Evolutionary conservation across 2,329 filamentous ascomycete genomes (phyloP).

Genomic region (Stemphylium lycopersici): DNA sequence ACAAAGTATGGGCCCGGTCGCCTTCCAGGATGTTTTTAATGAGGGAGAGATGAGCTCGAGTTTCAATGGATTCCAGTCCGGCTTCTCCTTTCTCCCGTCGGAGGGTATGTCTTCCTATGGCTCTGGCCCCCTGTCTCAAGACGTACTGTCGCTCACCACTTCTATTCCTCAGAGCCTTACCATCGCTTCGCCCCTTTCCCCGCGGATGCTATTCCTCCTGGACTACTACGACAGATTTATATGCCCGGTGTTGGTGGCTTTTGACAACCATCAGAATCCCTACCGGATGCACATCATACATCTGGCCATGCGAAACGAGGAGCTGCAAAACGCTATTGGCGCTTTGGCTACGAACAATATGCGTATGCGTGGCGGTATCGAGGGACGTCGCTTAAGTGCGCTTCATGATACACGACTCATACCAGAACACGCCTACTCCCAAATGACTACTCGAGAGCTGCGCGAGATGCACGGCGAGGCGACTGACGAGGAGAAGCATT

Average conservation of each 20-base stretch:
- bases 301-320: constrained; percentile 77
- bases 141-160: constrained; percentile 49
- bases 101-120: constrained; percentile 51
- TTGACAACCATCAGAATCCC: constrained; percentile 82
- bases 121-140: constrained; percentile 46
- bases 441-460: constrained; percentile 46
- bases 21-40: constrained; percentile 47
- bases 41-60: constrained; percentile 49
- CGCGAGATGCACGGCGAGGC: constrained; percentile 60
- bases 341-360: constrained; percentile 88
- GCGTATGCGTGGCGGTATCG: constrained; percentile 78
- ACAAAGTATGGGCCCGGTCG: constrained; percentile 44
- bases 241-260: constrained; percentile 88
- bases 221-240: constrained; percentile 94
- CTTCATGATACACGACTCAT: constrained; percentile 40
- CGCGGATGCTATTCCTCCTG: constrained; percentile 85
- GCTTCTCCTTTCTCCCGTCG: constrained; percentile 49
- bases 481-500: constrained; percentile 77
- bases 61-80: constrained; percentile 46
- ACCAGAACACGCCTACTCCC: constrained; percentile 47
- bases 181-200: constrained; percentile 66
- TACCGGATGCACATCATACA: constrained; percentile 83
- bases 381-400: constrained; percentile 43
- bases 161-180: constrained; percentile 53
- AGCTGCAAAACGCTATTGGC: constrained; percentile 90